Conservation (phyloP, 163 green algal species). For the Coccomyxa subellipsoidea region DNA sequence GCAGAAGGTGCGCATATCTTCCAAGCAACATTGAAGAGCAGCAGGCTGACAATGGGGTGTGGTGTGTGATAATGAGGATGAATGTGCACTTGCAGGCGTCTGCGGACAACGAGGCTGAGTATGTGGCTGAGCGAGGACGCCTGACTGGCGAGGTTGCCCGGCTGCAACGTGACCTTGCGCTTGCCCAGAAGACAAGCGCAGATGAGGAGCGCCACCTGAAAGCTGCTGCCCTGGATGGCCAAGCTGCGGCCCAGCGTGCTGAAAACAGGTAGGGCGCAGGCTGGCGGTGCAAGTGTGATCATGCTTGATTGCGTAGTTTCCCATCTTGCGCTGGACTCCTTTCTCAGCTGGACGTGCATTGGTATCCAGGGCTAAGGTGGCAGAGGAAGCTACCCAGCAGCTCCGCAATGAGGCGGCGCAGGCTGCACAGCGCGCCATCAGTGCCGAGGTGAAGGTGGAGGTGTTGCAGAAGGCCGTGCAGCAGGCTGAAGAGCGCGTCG, state of each 20-base stretch:
- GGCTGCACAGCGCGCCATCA: conserved; percentile 37
- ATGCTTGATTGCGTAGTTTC: too few species aligned
- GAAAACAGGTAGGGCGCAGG: not conserved
- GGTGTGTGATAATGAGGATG: not conserved
- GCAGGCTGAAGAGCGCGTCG: conserved; percentile 55
- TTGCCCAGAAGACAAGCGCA: conserved; percentile 32
- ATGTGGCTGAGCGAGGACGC: conserved; percentile 25
- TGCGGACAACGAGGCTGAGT: conserved; percentile 26
- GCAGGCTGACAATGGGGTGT: not conserved
- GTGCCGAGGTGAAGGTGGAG: conserved; percentile 45
- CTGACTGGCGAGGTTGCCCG: conserved; percentile 37
- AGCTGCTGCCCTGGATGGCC: not conserved
- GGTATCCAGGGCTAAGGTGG: not conserved
- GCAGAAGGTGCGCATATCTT: conserved; percentile 6
- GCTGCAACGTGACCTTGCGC: conserved; percentile 31
- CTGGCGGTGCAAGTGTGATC: too few species aligned
- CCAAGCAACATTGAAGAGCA: not conserved
- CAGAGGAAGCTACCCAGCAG: conserved; percentile 2
- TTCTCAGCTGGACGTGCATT: too few species aligned
- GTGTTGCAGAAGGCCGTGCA: conserved; percentile 50
- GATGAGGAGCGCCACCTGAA: conserved; percentile 19
- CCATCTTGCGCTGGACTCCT: too few species aligned
- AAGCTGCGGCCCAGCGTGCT: not conserved
- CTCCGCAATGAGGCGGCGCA: conserved; percentile 30
- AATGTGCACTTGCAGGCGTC: not conserved